phyloP scores from a whole-genome alignment of 2,329 filamentous ascomycete genomes.

The Davidsoniella eucalypti region DNA sequence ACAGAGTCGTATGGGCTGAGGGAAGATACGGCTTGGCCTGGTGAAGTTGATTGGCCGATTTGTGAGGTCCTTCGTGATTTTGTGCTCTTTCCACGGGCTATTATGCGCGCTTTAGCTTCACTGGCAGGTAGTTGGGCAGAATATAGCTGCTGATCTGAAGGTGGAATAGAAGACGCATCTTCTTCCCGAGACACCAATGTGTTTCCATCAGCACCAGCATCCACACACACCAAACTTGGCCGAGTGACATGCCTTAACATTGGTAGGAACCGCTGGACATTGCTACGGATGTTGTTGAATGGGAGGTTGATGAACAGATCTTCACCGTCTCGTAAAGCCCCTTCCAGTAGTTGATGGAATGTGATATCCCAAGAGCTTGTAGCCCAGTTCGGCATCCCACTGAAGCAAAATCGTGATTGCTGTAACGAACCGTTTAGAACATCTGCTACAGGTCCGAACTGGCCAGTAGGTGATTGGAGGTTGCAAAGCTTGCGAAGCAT shows the following conservation, averaged over 20 bases:
- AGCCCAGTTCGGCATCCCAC: slow-evolving; percentile 9
- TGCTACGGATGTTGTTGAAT: slow-evolving; percentile 36
- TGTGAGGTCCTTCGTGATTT: background rate
- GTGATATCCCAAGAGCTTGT: slow-evolving; percentile 35
- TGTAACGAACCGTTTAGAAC: slow-evolving; percentile 13
- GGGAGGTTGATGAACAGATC: slow-evolving; percentile 41
- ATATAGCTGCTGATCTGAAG: background rate
- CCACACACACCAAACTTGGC: slow-evolving; percentile 37
- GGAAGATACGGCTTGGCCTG: background rate
- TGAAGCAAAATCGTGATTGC: slow-evolving; percentile 7
- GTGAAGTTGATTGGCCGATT: background rate
- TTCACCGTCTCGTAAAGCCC: slow-evolving; percentile 40
- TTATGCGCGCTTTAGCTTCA: background rate
- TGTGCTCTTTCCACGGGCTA: background rate
- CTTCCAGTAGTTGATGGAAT: slow-evolving; percentile 40
- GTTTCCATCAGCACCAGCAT: slow-evolving; percentile 34
- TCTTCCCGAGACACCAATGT: slow-evolving; percentile 24
- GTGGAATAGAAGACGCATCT: background rate
- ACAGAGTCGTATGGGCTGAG: slow-evolving; percentile 2
- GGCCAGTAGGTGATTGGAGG: slow-evolving; percentile 28
- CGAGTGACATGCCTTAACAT: slow-evolving; percentile 34
- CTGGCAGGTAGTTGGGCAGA: too few relatives aligned
- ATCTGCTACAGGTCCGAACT: slow-evolving; percentile 26
- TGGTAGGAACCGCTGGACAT: slow-evolving; percentile 32
- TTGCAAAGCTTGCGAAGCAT: slow-evolving; percentile 28